These are phyloP conservation scores for Leptographium procerum DNA, from an alignment of 2,329 filamentous ascomycete genomes.

Conservation along the genomic window DNA sequence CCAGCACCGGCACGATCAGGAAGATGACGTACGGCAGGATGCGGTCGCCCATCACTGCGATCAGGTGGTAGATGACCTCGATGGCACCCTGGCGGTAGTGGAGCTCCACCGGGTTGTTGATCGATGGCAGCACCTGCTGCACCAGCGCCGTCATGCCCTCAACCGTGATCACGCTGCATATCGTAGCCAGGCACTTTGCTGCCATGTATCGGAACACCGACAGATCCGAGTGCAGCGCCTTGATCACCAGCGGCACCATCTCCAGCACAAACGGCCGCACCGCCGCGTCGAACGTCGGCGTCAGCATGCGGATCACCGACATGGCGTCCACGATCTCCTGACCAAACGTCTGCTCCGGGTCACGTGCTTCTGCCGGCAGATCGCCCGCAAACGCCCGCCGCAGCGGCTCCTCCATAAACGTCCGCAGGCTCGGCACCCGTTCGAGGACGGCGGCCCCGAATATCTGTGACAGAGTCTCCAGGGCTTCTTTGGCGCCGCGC, in stretches of 20 bases:
- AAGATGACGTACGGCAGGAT: constrained; percentile 98
- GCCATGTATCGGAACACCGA: constrained; percentile 94
- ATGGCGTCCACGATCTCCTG: constrained; percentile 91
- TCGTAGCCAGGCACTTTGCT: constrained; percentile 91
- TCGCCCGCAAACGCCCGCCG: constrained; percentile 59
- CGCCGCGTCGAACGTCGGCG: constrained; percentile 72
- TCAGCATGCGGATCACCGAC: constrained; percentile 81
- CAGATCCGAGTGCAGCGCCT: constrained; percentile 74
- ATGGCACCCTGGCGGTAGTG: constrained; percentile 86
- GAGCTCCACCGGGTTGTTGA: constrained; percentile 81
- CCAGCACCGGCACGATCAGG: constrained; percentile 91
- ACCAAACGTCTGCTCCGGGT: constrained; percentile 65
- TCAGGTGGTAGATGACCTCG: constrained; percentile 91
- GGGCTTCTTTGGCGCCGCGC: constrained; percentile 83
- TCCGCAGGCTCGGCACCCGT: constrained; percentile 72
- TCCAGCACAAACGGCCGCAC: constrained; percentile 72
- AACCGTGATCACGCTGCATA: constrained; percentile 92
- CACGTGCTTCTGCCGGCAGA: constrained; percentile 60
- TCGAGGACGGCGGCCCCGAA: constrained; percentile 70
- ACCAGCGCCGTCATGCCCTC: constrained; percentile 94
- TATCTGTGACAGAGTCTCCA: constrained; percentile 72
- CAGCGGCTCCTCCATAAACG: constrained; percentile 74
- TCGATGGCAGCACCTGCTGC: constrained; percentile 81
- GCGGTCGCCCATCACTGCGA: constrained; percentile 93
- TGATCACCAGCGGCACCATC: constrained; percentile 75